Evolutionary conservation across 164 flowering plant genomes (phyloP).

Genomic region (Vitis amurensis): DNA sequence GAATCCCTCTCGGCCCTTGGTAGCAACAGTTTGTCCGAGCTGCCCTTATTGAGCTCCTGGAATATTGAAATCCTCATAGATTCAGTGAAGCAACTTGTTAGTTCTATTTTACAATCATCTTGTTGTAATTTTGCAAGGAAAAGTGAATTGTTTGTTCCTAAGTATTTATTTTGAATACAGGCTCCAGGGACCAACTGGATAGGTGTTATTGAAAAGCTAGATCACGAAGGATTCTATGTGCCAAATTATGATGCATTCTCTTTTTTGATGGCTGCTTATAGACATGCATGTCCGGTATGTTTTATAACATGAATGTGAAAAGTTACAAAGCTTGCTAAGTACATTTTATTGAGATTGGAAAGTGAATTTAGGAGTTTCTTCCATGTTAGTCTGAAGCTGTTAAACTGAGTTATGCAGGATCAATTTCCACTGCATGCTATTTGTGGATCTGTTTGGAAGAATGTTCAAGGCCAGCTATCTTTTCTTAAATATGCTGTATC

Average conservation of each 20-base stretch:
- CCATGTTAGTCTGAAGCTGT: constrained; percentile 7
- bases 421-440: constrained; percentile 83
- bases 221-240: constrained; percentile 86
- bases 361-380: background rate
- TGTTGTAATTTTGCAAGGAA: background rate
- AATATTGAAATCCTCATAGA: constrained; percentile 72
- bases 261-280: constrained; percentile 70
- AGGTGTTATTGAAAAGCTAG: constrained; percentile 76
- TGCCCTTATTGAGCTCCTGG: constrained; percentile 67
- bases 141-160: constrained; percentile 3
- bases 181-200: constrained; percentile 83
- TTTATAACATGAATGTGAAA: constrained; percentile 10
- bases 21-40: constrained; percentile 42
- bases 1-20: constrained; percentile 70
- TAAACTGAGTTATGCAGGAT: constrained; percentile 47
- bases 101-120: constrained; percentile 22
- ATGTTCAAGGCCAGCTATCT: constrained; percentile 80
- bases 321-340: constrained; percentile 37
- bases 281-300: constrained; percentile 46
- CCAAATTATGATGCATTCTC: constrained; percentile 76
- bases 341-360: constrained; percentile 20
- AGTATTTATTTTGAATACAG: constrained; percentile 39
- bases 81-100: constrained; percentile 83
- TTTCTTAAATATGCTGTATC: constrained; percentile 80
- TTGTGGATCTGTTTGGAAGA: constrained; percentile 85